Evolutionary conservation across 2,329 filamentous ascomycete species (phyloP), one percentile per base, ranked within the genome.

Genomic region (Hypoxylon sp.): DNA sequence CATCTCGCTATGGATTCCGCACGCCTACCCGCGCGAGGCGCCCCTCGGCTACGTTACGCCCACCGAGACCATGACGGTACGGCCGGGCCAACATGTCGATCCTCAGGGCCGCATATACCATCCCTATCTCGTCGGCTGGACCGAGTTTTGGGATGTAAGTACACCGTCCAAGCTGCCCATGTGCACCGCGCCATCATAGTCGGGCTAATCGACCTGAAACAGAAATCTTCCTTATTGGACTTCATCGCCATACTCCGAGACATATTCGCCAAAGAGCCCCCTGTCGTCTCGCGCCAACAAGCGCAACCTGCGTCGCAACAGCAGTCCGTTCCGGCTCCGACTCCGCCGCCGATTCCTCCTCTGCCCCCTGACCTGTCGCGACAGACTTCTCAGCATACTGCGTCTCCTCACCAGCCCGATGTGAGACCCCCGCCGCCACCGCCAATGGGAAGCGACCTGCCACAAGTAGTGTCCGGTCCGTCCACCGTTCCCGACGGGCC

Each of bases 81-180:
- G 94, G 17, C 92, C 93, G 0, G 95, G 95, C 0, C 95, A 99
- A 72, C 92, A 99, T 79, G 92, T 99, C 58, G 92, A 95, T 70
- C 88, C 91, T 4, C 94, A 98, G 70, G 95, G 95, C 21, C 88
- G 91, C 72, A 86, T 98, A 63, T 99, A 98, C 73, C 95, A 99
- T 73, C 95, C 95, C 31, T 99, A 98, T 73, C 79, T 99, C 42
- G 91, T 92, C 26, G 88, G 92, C 61, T 99, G 95, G 95, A 79
- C 83, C 26, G 87, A 91, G 65, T 94, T 90, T 67, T 95, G 91
- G 90, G 91, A 97, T 85, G 91, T 96, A 75, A 79, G 90, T 86
- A 45, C 23, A 46, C 20, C 5, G 17, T 41, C 23, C 8, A 53
- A 3, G 27, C 9, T 27, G 9, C 18, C 40, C 13, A 21, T 15